Conservation (phyloP, 1,284 basidiomycete species). For the Ustilago trichophora region DNA sequence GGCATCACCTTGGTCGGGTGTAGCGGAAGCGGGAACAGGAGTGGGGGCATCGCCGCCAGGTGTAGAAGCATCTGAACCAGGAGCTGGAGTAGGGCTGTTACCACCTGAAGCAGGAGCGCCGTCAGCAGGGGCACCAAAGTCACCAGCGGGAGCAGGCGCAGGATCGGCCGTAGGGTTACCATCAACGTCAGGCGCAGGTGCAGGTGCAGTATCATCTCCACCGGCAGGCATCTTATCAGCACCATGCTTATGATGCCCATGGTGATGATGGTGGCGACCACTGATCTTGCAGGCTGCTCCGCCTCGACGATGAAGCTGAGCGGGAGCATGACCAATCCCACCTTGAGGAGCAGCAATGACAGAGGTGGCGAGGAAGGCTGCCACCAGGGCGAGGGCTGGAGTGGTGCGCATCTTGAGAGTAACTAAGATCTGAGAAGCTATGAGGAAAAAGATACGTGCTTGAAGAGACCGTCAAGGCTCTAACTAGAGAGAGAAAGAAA, state of each 20-base stretch:
- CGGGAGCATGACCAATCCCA: neutral
- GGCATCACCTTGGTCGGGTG: too few species aligned
- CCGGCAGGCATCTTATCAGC: neutral
- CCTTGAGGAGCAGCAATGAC: neutral
- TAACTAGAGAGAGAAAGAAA: neutral
- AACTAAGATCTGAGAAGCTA: neutral
- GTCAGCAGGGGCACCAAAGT: too few species aligned
- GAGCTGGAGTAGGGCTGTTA: too few species aligned
- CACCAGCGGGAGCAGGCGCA: neutral
- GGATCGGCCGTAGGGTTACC: neutral
- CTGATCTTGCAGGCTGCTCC: too few species aligned
- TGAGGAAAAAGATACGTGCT: neutral
- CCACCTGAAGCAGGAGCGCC: too few species aligned
- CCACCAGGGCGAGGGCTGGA: conserved; percentile 26
- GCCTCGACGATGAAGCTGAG: neutral
- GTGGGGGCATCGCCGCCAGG: too few species aligned
- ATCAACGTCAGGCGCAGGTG: neutral
- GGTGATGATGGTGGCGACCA: neutral
- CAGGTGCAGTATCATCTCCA: neutral
- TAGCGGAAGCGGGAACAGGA: too few species aligned
- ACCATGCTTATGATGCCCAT: neutral
- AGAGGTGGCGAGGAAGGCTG: conserved; percentile 15
- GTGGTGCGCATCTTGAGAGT: conserved; percentile 27
- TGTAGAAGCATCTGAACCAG: neutral
- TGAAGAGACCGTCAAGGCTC: neutral